These are phyloP conservation scores for Zhuliangozyma parablackwelliae DNA, from an alignment of 1,139 yeast genomes.

Conservation along the genomic window DNA sequence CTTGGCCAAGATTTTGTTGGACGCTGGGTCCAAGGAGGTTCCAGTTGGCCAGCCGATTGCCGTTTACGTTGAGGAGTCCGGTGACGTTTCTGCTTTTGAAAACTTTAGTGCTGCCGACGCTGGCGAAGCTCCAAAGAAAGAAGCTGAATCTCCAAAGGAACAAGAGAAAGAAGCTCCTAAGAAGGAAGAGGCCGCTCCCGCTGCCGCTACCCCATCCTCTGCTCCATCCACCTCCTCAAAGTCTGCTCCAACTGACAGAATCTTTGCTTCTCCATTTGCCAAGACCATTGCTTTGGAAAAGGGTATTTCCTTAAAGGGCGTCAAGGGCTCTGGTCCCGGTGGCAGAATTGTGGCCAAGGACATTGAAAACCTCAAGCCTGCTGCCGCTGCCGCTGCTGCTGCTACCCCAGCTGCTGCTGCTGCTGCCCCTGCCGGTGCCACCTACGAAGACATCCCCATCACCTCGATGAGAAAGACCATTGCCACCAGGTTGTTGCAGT, in stretches of 20 bases:
- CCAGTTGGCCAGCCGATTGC: conserved; percentile 96
- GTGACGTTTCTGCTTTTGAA: conserved; percentile 82
- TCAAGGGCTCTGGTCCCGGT: conserved; percentile 90
- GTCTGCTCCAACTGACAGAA: conserved; percentile 50
- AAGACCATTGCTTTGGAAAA: conserved; percentile 89
- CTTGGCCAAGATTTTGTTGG: conserved; percentile 85
- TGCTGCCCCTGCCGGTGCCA: conserved; percentile 45
- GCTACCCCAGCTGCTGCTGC: conserved; percentile 37
- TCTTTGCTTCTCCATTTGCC: conserved; percentile 93
- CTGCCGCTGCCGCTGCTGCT: conserved; percentile 25
- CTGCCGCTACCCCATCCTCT: conserved; percentile 23
- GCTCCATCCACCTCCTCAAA: conserved; percentile 21
- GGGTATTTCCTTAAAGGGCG: conserved; percentile 79
- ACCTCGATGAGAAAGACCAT: conserved; percentile 92
- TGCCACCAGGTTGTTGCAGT: conserved; percentile 81
- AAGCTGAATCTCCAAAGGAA: conserved; percentile 24
- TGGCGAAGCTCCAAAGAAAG: conserved; percentile 47
- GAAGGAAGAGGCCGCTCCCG: conserved; percentile 19
- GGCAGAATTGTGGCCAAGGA: conserved; percentile 93
- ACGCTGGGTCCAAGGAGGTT: conserved; percentile 83
- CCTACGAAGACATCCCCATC: conserved; percentile 80
- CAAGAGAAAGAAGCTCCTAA: conserved; percentile 22
- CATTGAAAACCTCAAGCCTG: conserved; percentile 62
- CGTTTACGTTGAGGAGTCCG: conserved; percentile 85
- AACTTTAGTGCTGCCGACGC: conserved; percentile 84